phyloP scores from a whole-genome alignment of 2,329 filamentous ascomycete genomes.

The Fusarium mexicanum region DNA sequence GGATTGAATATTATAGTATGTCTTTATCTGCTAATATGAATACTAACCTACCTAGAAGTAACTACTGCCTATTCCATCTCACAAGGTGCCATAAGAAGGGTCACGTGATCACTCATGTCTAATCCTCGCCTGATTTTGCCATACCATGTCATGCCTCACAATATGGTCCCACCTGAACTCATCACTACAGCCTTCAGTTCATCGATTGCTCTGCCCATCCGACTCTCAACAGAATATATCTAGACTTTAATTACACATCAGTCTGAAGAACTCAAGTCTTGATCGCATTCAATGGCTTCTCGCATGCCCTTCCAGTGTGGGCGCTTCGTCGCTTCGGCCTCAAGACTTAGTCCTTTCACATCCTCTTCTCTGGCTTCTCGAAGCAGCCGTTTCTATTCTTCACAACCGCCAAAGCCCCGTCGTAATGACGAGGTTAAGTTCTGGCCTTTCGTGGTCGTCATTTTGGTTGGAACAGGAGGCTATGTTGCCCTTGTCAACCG shows the following conservation, averaged over 20 bases:
- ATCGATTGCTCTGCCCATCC: neutral
- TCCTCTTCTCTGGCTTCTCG: constrained; percentile 24
- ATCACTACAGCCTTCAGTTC: neutral
- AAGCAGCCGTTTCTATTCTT: constrained; percentile 54
- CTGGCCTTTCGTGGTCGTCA: constrained; percentile 65
- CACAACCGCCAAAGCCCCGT: constrained; percentile 51
- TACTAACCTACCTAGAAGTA: neutral
- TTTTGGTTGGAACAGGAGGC: constrained; percentile 58
- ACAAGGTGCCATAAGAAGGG: too few relatives aligned
- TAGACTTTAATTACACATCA: neutral
- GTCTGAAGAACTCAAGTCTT: neutral
- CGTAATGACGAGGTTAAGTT: constrained; percentile 60
- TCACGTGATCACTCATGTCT: constrained; percentile 21
- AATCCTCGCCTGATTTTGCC: constrained; percentile 11
- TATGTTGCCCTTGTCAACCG: constrained; percentile 62
- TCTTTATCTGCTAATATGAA: neutral
- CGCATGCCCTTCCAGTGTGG: constrained; percentile 44
- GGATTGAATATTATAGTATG: neutral
- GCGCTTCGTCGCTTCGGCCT: constrained; percentile 41
- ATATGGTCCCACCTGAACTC: neutral
- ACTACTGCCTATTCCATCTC: neutral
- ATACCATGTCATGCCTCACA: constrained; percentile 10
- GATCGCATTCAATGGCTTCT: constrained; percentile 45
- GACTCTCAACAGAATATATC: neutral
- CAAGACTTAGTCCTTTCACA: constrained; percentile 28